Percentiles rank a stretch among this genome's conserved stretches.
These are phyloP conservation scores for Colletotrichum australisinense DNA, from an alignment of 2,329 filamentous ascomycete species.

Conservation along the genomic window DNA sequence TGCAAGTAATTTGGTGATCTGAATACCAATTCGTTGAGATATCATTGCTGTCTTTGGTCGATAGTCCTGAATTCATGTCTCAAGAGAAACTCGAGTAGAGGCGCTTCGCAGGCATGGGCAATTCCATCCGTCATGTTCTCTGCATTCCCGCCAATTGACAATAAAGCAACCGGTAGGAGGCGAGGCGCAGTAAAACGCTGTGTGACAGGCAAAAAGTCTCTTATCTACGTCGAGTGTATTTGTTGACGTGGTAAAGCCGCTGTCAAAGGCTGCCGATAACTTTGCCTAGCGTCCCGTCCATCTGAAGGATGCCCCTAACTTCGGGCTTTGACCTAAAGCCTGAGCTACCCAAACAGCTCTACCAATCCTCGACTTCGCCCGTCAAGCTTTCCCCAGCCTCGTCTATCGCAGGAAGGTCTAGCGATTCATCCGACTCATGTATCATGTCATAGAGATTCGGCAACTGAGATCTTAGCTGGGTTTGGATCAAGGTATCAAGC, in stretches of 20 bases:
- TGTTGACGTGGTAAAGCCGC: not conserved
- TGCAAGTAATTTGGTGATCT: not conserved
- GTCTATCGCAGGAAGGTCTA: not conserved
- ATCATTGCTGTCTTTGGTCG: not conserved
- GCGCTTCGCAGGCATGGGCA: not conserved
- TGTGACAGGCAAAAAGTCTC: not conserved
- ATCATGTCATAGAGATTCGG: not conserved
- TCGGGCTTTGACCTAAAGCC: not conserved
- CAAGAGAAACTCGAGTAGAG: not conserved
- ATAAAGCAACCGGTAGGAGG: not conserved
- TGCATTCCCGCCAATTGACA: not conserved
- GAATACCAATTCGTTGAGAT: not conserved
- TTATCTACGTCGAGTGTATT: not conserved
- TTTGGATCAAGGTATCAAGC: conserved; percentile 41
- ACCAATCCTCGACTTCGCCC: conserved; percentile 60
- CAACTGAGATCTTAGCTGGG: conserved; percentile 32
- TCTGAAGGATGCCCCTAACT: not conserved
- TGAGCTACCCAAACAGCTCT: conserved; percentile 62
- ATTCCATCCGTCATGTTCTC: not conserved
- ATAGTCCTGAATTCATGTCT: not conserved
- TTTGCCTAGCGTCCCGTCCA: not conserved
- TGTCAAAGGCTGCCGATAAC: not conserved
- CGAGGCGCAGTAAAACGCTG: not conserved
- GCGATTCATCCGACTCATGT: not conserved
- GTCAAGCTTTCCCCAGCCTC: not conserved